These are phyloP conservation scores for Penicillium odoratum DNA, from an alignment of 495 filamentous ascomycete species.

Conservation along the genomic window DNA sequence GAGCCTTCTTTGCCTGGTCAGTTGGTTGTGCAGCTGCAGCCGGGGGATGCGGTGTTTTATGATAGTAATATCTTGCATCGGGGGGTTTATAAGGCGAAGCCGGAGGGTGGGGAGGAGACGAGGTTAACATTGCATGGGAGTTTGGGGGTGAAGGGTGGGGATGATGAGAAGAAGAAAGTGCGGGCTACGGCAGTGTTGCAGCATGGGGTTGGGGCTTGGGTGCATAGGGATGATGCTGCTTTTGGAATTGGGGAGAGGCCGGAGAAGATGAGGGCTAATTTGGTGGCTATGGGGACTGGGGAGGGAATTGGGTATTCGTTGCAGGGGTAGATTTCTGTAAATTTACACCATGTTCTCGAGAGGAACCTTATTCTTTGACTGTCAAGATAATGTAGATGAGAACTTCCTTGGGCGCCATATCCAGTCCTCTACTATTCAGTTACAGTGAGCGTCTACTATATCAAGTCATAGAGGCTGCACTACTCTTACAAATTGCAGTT, in stretches of 20 bases:
- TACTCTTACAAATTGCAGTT: too few species aligned
- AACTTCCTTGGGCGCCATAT: too few species aligned
- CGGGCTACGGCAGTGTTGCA: conserved; percentile 80
- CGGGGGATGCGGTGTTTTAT: conserved; percentile 81
- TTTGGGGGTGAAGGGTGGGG: conserved; percentile 58
- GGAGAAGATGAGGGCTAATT: conserved; percentile 50
- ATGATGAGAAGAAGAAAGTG: conserved; percentile 41
- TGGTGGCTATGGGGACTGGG: conserved; percentile 61
- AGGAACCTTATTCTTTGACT: too few species aligned
- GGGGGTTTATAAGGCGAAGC: conserved; percentile 62
- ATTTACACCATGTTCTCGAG: too few species aligned
- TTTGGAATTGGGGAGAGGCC: conserved; percentile 56
- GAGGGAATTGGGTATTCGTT: conserved; percentile 59
- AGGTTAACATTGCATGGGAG: conserved; percentile 81
- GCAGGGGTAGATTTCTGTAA: conserved; percentile 32
- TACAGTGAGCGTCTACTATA: too few species aligned
- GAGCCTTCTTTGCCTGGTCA: conserved; percentile 58
- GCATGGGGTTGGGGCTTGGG: conserved; percentile 80
- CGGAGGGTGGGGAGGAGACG: conserved; percentile 48
- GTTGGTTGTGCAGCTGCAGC: conserved; percentile 59
- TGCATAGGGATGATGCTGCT: conserved; percentile 50
- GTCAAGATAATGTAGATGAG: too few species aligned
- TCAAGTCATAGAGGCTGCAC: too few species aligned
- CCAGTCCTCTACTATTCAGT: too few species aligned
- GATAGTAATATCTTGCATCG: conserved; percentile 86